Conservation (phyloP, 768 basidiomycete species). For the Amanita pallidorosea region DNA sequence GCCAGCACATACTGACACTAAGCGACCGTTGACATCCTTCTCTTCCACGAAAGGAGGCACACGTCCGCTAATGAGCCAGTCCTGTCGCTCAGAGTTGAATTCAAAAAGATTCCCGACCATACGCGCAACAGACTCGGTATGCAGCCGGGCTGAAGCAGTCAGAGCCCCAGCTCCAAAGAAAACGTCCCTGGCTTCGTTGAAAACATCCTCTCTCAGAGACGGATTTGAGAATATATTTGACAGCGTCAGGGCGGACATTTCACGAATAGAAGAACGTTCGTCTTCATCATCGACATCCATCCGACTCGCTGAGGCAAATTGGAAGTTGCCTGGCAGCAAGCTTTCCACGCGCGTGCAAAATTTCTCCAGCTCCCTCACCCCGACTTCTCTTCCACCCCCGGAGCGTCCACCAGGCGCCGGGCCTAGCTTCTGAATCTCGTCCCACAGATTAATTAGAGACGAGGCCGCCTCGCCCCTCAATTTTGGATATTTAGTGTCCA, state of each 20-base stretch:
- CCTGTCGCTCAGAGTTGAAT: constrained; percentile 56
- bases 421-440: constrained; percentile 39
- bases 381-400: constrained; percentile 48
- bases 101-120: constrained; percentile 53
- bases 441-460: constrained; percentile 64
- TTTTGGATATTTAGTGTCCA: constrained; percentile 54
- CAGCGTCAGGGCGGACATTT: constrained; percentile 16
- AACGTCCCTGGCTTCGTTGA: constrained; percentile 79
- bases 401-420: constrained; percentile 14
- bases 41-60: constrained; percentile 60
- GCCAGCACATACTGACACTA: constrained; percentile 49
- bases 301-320: constrained; percentile 27
- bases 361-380: constrained; percentile 74
- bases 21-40: constrained; percentile 53
- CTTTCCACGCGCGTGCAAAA: constrained; percentile 67
- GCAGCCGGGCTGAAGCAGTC: constrained; percentile 39
- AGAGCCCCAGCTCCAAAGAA: constrained; percentile 72
- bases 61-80: constrained; percentile 59
- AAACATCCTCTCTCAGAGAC: constrained; percentile 77
- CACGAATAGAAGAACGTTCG: too few species aligned
- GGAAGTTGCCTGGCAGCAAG: constrained; percentile 41
- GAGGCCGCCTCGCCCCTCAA: constrained; percentile 38
- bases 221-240: constrained; percentile 55
- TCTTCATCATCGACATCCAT: constrained; percentile 29
- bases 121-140: constrained; percentile 36